A percentile compares a stretch with the other conserved stretches of the same genome.
phyloP scores from a whole-genome alignment of 176 grass and related monocot species.

The Oryza nivara region DNA sequence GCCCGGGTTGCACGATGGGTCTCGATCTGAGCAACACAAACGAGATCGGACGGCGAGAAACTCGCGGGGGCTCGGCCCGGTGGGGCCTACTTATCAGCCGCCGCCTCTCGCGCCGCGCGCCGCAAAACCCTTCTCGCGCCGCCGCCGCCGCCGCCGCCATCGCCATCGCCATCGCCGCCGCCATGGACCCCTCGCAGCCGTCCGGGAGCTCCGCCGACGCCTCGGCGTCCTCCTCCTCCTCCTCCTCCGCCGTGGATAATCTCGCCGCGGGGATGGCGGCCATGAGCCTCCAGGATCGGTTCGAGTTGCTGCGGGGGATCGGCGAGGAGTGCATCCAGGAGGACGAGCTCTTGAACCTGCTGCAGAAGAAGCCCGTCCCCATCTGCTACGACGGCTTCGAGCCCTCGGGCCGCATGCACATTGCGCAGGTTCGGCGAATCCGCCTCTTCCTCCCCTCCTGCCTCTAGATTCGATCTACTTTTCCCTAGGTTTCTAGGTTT shows the following conservation, averaged over 20 bases:
- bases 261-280: constrained; percentile 26
- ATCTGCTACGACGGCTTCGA: constrained; percentile 85
- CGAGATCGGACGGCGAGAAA: neutral
- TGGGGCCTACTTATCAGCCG: neutral
- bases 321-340: constrained; percentile 93
- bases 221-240: neutral
- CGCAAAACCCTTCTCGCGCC: neutral
- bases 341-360: constrained; percentile 58
- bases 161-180: neutral
- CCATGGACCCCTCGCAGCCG: neutral
- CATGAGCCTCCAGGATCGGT: constrained; percentile 62
- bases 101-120: neutral
- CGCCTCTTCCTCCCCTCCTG: fast-evolving
- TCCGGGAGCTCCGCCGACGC: neutral
- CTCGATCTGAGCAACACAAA: neutral
- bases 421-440: constrained; percentile 55
- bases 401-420: constrained; percentile 85
- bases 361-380: constrained; percentile 64
- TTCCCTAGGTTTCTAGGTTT: neutral
- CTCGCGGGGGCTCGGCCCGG: too few species aligned
- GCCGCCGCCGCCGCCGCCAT: neutral
- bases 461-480: neutral
- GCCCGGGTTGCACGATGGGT: too few species aligned
- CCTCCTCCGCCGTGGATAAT: neutral
- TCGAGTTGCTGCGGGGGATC: constrained; percentile 58